Evolutionary conservation across 2,329 filamentous ascomycete genomes (phyloP).

Genomic region (Rugonectria rugulosa): DNA sequence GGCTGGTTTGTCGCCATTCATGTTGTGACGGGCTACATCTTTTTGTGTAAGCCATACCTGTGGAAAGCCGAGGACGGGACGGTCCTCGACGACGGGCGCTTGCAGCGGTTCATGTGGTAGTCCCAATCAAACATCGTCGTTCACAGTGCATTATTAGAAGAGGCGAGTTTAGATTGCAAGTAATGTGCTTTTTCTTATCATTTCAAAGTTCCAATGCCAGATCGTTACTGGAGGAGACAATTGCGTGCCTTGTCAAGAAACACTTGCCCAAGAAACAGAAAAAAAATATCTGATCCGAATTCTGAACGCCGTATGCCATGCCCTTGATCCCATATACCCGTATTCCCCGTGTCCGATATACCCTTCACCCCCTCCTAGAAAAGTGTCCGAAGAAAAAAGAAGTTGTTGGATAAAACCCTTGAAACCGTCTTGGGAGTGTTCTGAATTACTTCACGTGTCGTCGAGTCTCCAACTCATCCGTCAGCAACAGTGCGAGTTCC

Average conservation of each 20-base stretch:
- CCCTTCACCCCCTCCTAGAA: neutral
- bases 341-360: slow-evolving; percentile 6
- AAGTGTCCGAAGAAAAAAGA: neutral
- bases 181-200: slow-evolving; percentile 24
- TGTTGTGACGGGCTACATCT: slow-evolving; percentile 71
- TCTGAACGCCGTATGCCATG: slow-evolving; percentile 18
- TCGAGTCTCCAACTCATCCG: slow-evolving; percentile 2
- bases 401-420: neutral
- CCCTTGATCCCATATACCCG: slow-evolving; percentile 1
- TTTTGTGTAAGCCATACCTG: slow-evolving; percentile 71
- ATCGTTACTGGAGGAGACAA: slow-evolving; percentile 3
- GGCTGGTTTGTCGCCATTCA: slow-evolving; percentile 74
- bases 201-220: slow-evolving; percentile 19
- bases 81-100: slow-evolving; percentile 60
- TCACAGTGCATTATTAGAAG: neutral
- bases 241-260: slow-evolving; percentile 2
- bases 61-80: slow-evolving; percentile 66
- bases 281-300: slow-evolving; percentile 1
- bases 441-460: slow-evolving; percentile 16
- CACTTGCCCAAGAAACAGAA: too few species aligned
- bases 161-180: neutral
- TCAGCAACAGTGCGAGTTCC: neutral
- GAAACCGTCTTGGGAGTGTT: slow-evolving; percentile 9
- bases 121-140: neutral
- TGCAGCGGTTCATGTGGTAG: slow-evolving; percentile 86